These are phyloP conservation scores for Colletotrichum viniferum DNA, from an alignment of 2,329 filamentous ascomycete species.

Conservation along the genomic window DNA sequence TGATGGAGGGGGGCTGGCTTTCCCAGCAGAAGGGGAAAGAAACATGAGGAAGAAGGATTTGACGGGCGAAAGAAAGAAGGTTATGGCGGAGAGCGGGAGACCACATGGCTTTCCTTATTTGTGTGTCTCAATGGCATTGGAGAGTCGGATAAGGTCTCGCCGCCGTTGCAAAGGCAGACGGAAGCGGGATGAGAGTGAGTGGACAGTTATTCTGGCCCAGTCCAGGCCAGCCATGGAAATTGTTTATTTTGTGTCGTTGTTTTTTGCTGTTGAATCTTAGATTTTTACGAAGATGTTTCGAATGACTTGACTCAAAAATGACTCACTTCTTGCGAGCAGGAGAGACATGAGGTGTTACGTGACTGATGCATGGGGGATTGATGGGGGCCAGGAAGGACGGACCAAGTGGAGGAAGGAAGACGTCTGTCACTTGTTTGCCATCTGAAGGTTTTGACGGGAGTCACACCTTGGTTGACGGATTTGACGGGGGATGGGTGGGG, in stretches of 20 bases:
- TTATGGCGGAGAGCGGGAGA: not conserved
- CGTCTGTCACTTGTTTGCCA: not conserved
- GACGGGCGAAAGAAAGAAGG: slow-evolving; percentile 2
- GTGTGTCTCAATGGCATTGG: not conserved
- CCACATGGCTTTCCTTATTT: not conserved
- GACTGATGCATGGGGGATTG: not conserved
- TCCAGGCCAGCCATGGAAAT: not conserved
- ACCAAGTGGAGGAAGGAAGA: not conserved
- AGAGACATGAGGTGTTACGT: not conserved
- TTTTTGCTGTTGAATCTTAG: not conserved
- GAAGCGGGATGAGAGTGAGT: not conserved
- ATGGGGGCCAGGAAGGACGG: not conserved
- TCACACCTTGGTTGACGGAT: not conserved
- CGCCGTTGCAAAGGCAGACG: not conserved
- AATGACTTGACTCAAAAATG: not conserved
- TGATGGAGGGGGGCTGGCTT: not conserved
- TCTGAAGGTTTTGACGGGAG: slow-evolving; percentile 12
- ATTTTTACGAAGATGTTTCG: not conserved
- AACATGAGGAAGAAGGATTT: not conserved
- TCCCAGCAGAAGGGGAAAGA: not conserved
- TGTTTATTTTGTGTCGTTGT: not conserved
- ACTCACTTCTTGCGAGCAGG: not conserved
- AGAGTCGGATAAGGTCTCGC: not conserved
- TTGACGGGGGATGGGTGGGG: not conserved
- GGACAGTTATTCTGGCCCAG: not conserved